Evolutionary conservation across 2,329 filamentous ascomycete genomes (phyloP), one percentile per base, ranked within the genome.

Genomic region (Talaromyces verruculosus): DNA sequence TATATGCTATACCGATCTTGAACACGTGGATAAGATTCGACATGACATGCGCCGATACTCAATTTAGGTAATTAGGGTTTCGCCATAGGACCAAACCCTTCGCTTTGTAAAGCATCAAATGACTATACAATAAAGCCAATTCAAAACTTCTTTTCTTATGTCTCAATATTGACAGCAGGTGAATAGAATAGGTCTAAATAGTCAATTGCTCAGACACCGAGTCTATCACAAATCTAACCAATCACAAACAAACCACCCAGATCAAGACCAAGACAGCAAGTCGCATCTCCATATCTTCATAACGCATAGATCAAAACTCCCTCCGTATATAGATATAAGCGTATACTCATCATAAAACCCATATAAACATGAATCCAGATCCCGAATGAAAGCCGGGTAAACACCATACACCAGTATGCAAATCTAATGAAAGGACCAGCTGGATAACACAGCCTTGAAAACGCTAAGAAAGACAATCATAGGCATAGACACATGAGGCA

Each of bases 331-430:
- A 15, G 25, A 45, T 28, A 59, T 35, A 60, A 45, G 15, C 57
- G 17, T 43, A 22, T 45, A 6, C 39, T 28, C 28, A 13, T 53
- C 25, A 30, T n/a, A 11, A 10, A 28, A 41, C 17, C 57, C 57
- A 43, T 17, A 43, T 43, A 30, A 43, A 59, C 13, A 60, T 30
- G 49, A 30, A 53, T 53, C 49, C 25, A 33, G n/a, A 10, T 30
- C 15, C 13, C 30, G 10, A 11, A 19, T 30, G 13, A 10, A 58
- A 58, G 55, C n/a, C 33, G 13, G 30, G 25, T 10, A 53, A 51
- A 65, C 63, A 55, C 63, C 63, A 43, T 47, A 61, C 63, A 41
- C 63, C 63, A 47, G 25, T 53, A 65, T 59, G 51, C 63, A 62
- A 43, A n/a, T 51, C 25, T 43, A 62, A 51, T 19, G 25, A 39